Base-by-base conservation (phyloP, 2,329 filamentous ascomycete genomes). In the Trichoderma atroviride region DNA sequence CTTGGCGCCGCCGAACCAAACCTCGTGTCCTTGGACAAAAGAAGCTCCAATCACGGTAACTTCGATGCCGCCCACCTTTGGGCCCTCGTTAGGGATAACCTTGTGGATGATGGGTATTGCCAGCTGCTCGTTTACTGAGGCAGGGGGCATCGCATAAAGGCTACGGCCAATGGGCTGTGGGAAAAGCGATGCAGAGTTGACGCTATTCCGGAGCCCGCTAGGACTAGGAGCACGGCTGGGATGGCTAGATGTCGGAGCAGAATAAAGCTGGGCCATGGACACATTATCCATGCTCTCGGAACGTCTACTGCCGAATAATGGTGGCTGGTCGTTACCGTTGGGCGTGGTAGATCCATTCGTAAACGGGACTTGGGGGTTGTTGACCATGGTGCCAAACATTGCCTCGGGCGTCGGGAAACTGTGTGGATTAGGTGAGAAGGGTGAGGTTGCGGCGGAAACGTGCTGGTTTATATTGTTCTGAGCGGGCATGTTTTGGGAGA, bases 21-120 rank as follows among this genome's bases (percentile, higher is more conserved):
- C 92, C 71, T 94, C 92, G 71, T 96, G 85, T 1, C 79, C 91
- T 71, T 87, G 90, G 72, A 89, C 90, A 77, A 97, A 97, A 16
- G 90, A 89, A 72, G 89, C 92, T 22, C 94, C 94, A 10, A 97
- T 83, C 68, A 96, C 87, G 0, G 92, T 95, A 3, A 97, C 93
- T 78, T 97, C 94, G 64, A 93, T 94, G 53, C 94, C 94, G 70
- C 94, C 94, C 43, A 88, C 88, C 70, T 90, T 92, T 7, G 94
- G 92, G 0, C 94, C 94, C 78, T 96, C 92, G 35, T 86, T 87
- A 0, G 94, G 94, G 43, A 96, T 92, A 71, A 97, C 86, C 78
- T 94, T 95, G 77, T 93, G 90, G 27, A 96, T 95, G 22, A 90
- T 87, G 2, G 86, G 83, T 13, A 80, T 77, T 0, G 73, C 68